These are phyloP conservation scores for Albizia julibrissin DNA, from an alignment of 306 rosid species.

Conservation along the genomic window DNA sequence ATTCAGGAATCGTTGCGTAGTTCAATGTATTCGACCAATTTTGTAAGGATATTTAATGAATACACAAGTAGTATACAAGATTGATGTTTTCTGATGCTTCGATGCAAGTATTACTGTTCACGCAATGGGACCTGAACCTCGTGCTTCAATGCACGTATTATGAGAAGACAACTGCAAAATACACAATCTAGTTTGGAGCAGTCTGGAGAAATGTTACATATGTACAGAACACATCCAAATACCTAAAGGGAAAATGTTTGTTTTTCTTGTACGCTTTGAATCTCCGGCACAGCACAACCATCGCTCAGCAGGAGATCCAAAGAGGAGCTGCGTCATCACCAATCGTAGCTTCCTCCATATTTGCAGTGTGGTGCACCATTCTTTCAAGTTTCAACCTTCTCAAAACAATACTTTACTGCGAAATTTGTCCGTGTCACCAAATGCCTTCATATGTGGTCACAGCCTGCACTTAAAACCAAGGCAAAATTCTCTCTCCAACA, in stretches of 20 bases:
- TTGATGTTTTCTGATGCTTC: not conserved
- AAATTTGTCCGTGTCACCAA: slow-evolving; percentile 28
- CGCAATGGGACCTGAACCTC: too few species aligned
- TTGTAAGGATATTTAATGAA: not conserved
- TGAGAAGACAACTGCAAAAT: not conserved
- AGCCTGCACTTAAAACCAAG: slow-evolving; percentile 26
- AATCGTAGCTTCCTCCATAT: slow-evolving; percentile 31
- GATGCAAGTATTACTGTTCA: not conserved
- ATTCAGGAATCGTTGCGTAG: not conserved
- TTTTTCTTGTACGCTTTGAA: not conserved
- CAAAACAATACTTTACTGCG: slow-evolving; percentile 21
- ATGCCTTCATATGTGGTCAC: slow-evolving; percentile 32
- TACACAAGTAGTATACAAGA: not conserved
- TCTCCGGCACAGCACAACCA: not conserved
- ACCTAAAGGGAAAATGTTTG: not conserved
- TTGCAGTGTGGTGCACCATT: slow-evolving; percentile 36
- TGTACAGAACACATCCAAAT: not conserved
- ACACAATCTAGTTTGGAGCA: not conserved
- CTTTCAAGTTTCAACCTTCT: slow-evolving; percentile 33
- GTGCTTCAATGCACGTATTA: not conserved
- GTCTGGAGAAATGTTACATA: not conserved
- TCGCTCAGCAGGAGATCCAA: not conserved
- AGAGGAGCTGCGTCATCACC: not conserved
- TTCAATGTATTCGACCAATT: slow-evolving; percentile 4
- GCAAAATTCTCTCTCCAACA: slow-evolving; percentile 32